Evolutionary conservation across 1,284 basidiomycete species (phyloP).

Genomic region (Termitomyces sp.): DNA sequence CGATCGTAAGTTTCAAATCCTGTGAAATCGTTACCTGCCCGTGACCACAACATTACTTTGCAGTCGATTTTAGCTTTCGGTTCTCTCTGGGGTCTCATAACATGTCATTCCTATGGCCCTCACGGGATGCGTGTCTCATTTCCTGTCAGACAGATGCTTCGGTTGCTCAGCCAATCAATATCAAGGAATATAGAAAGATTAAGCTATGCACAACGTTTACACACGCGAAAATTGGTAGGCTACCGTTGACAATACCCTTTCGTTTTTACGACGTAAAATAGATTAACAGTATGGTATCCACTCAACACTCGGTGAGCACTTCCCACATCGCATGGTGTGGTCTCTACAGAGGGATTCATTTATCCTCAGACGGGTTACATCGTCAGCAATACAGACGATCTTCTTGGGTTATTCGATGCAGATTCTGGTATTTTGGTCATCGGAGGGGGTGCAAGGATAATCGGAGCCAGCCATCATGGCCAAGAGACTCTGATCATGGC

Average conservation of each 20-base stretch:
- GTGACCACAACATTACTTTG: background rate
- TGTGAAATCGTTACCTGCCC: background rate
- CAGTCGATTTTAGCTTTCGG: constrained; percentile 84
- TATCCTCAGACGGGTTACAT: constrained; percentile 71
- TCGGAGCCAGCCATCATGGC: constrained; percentile 78
- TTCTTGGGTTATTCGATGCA: constrained; percentile 79
- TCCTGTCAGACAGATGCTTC: constrained; percentile 78
- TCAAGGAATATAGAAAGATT: constrained; percentile 82
- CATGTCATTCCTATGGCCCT: constrained; percentile 78
- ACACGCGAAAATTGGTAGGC: constrained; percentile 71
- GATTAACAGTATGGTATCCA: constrained; percentile 77
- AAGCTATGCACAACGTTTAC: constrained; percentile 75
- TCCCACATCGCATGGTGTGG: background rate
- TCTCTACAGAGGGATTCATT: background rate
- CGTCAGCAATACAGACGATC: constrained; percentile 82
- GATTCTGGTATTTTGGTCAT: constrained; percentile 84
- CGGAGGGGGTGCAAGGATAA: constrained; percentile 81
- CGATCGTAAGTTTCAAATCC: constrained; percentile 48
- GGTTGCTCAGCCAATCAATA: constrained; percentile 78
- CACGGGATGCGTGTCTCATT: constrained; percentile 83
- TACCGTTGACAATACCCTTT: constrained; percentile 4
- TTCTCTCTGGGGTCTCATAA: constrained; percentile 80
- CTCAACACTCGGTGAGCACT: constrained; percentile 52
- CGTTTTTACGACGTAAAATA: constrained; percentile 22
- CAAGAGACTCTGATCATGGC: constrained; percentile 83